Conservation (phyloP, 202 grass and related monocot species). For the Bolboschoenoplectus hybrid region DNA sequence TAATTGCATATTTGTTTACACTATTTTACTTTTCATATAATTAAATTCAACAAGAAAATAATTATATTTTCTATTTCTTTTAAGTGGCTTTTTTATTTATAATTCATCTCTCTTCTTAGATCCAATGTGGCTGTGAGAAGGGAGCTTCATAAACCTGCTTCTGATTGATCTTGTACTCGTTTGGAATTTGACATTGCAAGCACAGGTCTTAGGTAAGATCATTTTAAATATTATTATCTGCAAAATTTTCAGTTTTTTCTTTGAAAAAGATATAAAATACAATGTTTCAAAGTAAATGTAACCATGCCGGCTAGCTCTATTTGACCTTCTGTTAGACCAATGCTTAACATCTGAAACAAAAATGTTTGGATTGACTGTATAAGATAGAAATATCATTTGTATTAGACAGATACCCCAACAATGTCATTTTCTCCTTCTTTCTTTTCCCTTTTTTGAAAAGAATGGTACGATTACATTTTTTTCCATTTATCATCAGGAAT, state of each 20-base stretch:
- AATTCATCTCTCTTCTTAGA: slow-evolving; percentile 44
- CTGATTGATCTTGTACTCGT: slow-evolving; percentile 93
- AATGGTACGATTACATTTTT: too few relatives aligned
- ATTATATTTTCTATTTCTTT: neutral
- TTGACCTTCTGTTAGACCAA: neutral
- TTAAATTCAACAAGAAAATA: slow-evolving; percentile 3
- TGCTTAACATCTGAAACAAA: slow-evolving; percentile 14
- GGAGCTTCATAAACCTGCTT: slow-evolving; percentile 89
- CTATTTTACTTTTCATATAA: neutral
- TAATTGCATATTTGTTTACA: slow-evolving; percentile 34
- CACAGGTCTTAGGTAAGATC: slow-evolving; percentile 74
- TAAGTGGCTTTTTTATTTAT: neutral
- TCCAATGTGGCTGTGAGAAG: slow-evolving; percentile 69
- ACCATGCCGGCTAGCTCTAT: neutral
- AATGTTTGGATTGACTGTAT: neutral
- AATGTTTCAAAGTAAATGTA: neutral
- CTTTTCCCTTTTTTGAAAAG: too few relatives aligned
- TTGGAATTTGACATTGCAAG: slow-evolving; percentile 92
- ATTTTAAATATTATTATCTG: slow-evolving; percentile 18
- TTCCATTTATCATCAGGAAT: too few relatives aligned
- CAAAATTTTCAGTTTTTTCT: neutral
- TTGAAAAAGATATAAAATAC: neutral
- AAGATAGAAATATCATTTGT: neutral
- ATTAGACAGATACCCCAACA: neutral
- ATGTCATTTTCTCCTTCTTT: too few relatives aligned